Conservation (phyloP, 2,329 filamentous ascomycete genomes). For the Pseudocercospora macadamiae region DNA sequence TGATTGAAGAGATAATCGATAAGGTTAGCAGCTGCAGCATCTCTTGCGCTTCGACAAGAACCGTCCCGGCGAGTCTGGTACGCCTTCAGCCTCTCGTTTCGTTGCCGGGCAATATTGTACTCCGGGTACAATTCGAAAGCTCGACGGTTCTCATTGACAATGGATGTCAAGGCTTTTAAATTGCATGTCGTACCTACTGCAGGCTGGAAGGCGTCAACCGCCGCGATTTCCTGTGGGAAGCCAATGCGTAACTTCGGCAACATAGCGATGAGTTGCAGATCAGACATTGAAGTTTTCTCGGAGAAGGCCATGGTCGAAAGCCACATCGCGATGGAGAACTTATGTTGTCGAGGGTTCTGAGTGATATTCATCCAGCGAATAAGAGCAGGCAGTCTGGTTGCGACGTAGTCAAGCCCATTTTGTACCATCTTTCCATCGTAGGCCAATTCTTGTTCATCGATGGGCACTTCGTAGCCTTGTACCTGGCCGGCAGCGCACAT, state of each 20-base stretch:
- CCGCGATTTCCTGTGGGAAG: not conserved
- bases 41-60: constrained; percentile 5
- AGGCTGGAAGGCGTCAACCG: not conserved
- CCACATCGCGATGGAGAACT: constrained; percentile 29
- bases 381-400: constrained; percentile 18
- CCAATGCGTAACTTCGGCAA: not conserved
- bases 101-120: constrained; percentile 27
- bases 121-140: constrained; percentile 36
- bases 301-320: constrained; percentile 49
- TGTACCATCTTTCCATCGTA: constrained; percentile 19
- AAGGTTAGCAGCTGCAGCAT: constrained; percentile 2
- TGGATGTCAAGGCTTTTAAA: constrained; percentile 31
- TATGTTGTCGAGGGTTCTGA: not conserved
- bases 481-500: not conserved
- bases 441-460: constrained; percentile 2
- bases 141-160: constrained; percentile 39
- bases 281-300: constrained; percentile 41
- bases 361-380: constrained; percentile 14
- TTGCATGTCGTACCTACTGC: not conserved
- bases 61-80: constrained; percentile 11
- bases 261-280: constrained; percentile 45
- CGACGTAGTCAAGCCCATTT: not conserved
- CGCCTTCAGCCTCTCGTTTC: constrained; percentile 39
- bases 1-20: constrained; percentile 10
- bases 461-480: not conserved